These are phyloP conservation scores for Pyrenopolyporus hunteri DNA, from an alignment of 495 filamentous ascomycete species.

Conservation along the genomic window DNA sequence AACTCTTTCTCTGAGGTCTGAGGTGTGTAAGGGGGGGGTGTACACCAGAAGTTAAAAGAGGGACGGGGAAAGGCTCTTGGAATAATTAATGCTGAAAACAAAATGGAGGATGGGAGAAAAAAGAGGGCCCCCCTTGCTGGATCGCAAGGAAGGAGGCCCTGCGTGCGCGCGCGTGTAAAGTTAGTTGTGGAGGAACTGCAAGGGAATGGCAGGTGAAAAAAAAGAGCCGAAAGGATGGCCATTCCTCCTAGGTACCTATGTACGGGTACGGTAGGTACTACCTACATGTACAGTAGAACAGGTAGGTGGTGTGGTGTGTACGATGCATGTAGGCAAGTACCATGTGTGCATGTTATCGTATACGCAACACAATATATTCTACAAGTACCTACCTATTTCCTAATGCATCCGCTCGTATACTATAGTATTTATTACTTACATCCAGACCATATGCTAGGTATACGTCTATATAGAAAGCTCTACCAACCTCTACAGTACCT, in stretches of 20 bases:
- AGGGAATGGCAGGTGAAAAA: slow-evolving; percentile 38
- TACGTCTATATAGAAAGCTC: neutral
- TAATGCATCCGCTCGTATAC: neutral
- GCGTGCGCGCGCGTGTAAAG: neutral
- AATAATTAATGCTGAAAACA: neutral
- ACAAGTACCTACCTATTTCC: slow-evolving; percentile 7
- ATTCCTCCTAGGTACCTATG: slow-evolving; percentile 16
- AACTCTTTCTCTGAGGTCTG: too few relatives aligned
- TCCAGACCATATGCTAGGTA: too few relatives aligned
- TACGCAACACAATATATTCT: too few relatives aligned
- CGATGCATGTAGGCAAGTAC: too few relatives aligned
- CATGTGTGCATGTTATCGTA: too few relatives aligned
- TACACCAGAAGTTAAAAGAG: neutral
- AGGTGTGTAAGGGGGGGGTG: neutral
- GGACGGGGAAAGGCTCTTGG: neutral
- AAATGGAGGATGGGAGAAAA: slow-evolving; percentile 16
- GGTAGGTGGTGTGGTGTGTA: too few relatives aligned
- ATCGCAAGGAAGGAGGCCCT: slow-evolving; percentile 34
- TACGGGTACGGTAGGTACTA: too few relatives aligned
- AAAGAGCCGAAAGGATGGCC: slow-evolving; percentile 36
- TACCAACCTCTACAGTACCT: neutral
- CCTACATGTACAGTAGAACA: too few relatives aligned
- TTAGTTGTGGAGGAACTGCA: slow-evolving; percentile 33
- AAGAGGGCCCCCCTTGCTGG: slow-evolving; percentile 12
- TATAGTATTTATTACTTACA: too few relatives aligned